These are phyloP conservation scores for Xylaria castorea DNA, from an alignment of 495 filamentous ascomycete species.

Conservation along the genomic window DNA sequence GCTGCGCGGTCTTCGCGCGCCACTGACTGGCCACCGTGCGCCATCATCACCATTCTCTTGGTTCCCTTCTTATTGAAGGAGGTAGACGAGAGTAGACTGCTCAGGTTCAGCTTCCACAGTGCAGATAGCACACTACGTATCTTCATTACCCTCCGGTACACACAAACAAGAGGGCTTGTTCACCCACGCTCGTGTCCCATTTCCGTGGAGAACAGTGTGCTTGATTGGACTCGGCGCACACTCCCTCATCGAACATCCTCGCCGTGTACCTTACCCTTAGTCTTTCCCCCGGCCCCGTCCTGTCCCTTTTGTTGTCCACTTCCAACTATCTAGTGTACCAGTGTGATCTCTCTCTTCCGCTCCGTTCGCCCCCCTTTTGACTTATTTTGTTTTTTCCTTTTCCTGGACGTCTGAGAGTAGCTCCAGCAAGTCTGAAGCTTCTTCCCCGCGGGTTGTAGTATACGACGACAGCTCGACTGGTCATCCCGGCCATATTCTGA, in stretches of 20 bases:
- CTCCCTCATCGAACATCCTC: slow-evolving; percentile 18
- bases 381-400: slow-evolving; percentile 16
- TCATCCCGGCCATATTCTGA: slow-evolving; percentile 20
- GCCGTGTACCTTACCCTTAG: slow-evolving; percentile 11
- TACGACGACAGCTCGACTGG: slow-evolving; percentile 25
- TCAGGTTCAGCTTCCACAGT: not conserved
- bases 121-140: not conserved
- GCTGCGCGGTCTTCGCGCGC: not conserved
- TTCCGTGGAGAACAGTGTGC: not conserved
- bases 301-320: slow-evolving; percentile 34
- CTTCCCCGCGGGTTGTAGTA: slow-evolving; percentile 24
- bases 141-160: slow-evolving; percentile 4
- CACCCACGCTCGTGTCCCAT: not conserved
- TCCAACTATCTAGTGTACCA: slow-evolving; percentile 23
- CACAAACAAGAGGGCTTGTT: not conserved
- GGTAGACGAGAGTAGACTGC: too few relatives aligned
- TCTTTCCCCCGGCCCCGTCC: not conserved
- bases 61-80: slow-evolving; percentile 1
- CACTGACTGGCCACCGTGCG: slow-evolving; percentile 12
- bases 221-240: slow-evolving; percentile 19
- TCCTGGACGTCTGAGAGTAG: slow-evolving; percentile 31
- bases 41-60: slow-evolving; percentile 8
- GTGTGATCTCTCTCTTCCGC: slow-evolving; percentile 26
- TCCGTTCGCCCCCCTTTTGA: slow-evolving; percentile 32
- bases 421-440: slow-evolving; percentile 44